Evolutionary conservation across 352 stramenopile species (phyloP), one percentile per base, ranked within the genome.

Genomic region (Phytophthora crassamura): DNA sequence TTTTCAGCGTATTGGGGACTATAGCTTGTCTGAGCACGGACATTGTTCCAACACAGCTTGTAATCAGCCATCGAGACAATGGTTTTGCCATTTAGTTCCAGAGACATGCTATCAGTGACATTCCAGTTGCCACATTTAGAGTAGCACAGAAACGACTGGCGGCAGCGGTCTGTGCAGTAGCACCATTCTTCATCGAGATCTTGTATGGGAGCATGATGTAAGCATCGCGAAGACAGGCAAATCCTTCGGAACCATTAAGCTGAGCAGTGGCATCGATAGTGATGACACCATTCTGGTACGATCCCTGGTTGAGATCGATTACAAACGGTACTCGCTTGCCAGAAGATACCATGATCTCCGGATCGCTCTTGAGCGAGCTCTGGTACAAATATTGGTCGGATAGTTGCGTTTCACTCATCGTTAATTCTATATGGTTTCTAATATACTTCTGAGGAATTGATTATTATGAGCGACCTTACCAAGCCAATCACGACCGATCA

Each of bases 101-200:
- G 38, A 38, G 22, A 41, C 20, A 75, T 45, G 40, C 40, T 47
- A 70, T 74, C 66, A 38, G 70, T 67, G 18, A 72, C 63, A 18
- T 75, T 75, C 61, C 67, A 75, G 16, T 72, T 60, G 3, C 67
- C 67, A 51, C 49, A 59, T 75, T 72, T 15, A 72, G 56, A 25
- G 34, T 59, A n/a, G 43, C 43, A 33, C 48, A 72, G 15, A 68
- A 57, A 42, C 67, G 67, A 41, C 64, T 76, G 11, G 56, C 46
- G 46, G 46, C 25, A 49, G 50, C 51, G 18, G 48, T 55, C 20
- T 55, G 48, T 34, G 36, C 20, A 36, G 34, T 35, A 47, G 12
- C 38, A 39, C 50, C 36, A 42, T 43, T 55, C 47, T 55, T 55
- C 47, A 55, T 55, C 34, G 47, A 55, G 0, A 55, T 32, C 18